Percentiles rank a stretch among this genome's conserved stretches.
phyloP scores from a whole-genome alignment of 2,329 filamentous ascomycete genomes.

The Stenocarpella maydis region DNA sequence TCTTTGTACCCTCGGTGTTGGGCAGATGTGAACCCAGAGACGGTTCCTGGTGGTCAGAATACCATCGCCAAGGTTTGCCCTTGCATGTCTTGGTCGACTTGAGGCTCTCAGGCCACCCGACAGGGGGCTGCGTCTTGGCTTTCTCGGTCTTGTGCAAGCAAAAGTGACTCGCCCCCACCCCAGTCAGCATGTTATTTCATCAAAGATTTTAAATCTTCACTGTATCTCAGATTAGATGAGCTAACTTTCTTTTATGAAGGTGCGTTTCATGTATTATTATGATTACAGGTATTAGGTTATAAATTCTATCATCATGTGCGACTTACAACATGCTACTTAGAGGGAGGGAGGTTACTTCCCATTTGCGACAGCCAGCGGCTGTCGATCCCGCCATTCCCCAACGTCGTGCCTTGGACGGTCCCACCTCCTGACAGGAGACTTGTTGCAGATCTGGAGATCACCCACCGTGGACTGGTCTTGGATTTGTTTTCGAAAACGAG shows the following conservation, averaged over 20 bases:
- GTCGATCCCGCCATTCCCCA: conserved; percentile 5
- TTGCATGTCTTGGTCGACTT: background rate
- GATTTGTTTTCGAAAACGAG: conserved; percentile 19
- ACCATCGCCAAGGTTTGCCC: background rate
- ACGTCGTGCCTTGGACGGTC: background rate
- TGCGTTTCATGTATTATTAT: too few species aligned
- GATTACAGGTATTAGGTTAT: too few species aligned
- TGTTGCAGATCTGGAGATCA: conserved; percentile 28
- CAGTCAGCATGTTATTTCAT: too few species aligned
- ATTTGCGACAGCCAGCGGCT: too few species aligned
- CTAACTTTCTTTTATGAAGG: too few species aligned
- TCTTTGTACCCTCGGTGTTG: background rate
- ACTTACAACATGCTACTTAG: too few species aligned
- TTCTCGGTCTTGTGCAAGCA: too few species aligned
- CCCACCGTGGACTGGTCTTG: background rate
- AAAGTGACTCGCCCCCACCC: too few species aligned
- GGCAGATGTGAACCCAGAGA: background rate
- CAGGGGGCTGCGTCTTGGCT: conserved; percentile 28
- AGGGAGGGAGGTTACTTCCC: too few species aligned
- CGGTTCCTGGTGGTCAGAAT: background rate
- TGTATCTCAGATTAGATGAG: too few species aligned
- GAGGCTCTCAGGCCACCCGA: conserved; percentile 20
- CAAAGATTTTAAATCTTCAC: too few species aligned
- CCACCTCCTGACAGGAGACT: conserved; percentile 27
- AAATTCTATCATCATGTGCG: too few species aligned